These are phyloP conservation scores for Friedmanniomyces simplex DNA, from an alignment of 495 filamentous ascomycete species.

Conservation along the genomic window DNA sequence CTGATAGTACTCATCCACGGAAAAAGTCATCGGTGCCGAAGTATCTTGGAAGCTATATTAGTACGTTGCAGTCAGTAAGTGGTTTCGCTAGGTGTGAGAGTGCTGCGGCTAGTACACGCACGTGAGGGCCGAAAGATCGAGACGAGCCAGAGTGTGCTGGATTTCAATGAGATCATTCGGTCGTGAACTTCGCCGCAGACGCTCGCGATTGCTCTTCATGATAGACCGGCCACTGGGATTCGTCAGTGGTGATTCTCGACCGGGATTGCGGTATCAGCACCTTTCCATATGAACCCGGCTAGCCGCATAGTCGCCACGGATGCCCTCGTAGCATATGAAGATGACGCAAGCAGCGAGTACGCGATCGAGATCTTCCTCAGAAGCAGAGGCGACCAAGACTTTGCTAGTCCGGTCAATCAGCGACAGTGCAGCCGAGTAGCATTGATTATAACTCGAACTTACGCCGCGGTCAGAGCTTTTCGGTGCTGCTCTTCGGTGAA, in stretches of 20 bases:
- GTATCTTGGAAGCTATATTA: too few species aligned
- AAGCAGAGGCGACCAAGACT: background rate
- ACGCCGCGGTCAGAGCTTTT: background rate
- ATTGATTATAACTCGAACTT: background rate
- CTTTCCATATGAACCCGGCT: constrained; percentile 2
- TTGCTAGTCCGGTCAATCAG: background rate
- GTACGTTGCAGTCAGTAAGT: too few species aligned
- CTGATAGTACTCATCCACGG: background rate
- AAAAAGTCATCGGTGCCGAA: too few species aligned
- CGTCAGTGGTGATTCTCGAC: background rate
- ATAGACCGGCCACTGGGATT: background rate
- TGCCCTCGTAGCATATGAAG: constrained; percentile 7
- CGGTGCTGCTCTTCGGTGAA: constrained; percentile 6
- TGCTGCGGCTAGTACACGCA: too few species aligned
- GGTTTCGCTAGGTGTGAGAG: too few species aligned
- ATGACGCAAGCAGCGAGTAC: constrained; percentile 10
- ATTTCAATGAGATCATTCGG: constrained; percentile 8
- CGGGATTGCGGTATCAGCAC: background rate
- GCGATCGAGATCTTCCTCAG: constrained; percentile 6
- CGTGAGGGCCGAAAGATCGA: constrained; percentile 7
- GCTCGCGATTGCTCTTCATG: background rate
- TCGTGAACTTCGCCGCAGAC: background rate
- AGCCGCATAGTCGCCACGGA: constrained; percentile 9
- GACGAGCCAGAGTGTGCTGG: background rate
- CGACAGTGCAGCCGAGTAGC: background rate